Base-by-base conservation (phyloP, 305 asterid species). In the Fraxinus sp. region DNA sequence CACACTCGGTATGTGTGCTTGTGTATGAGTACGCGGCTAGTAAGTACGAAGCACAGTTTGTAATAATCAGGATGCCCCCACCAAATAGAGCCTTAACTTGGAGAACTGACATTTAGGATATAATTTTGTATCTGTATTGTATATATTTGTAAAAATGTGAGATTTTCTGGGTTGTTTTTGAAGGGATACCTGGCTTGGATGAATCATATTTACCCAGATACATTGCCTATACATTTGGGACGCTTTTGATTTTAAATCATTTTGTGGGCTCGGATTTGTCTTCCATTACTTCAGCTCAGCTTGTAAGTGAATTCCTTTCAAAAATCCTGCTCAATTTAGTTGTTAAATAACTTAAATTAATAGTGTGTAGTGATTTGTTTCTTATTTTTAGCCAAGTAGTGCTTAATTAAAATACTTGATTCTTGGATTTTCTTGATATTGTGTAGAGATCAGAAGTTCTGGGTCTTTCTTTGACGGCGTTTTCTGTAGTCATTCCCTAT, bases 171-270 rank as follows among this genome's bases (percentile, higher is more conserved):
- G 37, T 28, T 82, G 73, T 72, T 71, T 4, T 46, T 14, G 22
- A 78, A 94, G 97, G 99, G 80, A 94, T 94, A 82, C 95, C 94
- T 85, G 99, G 99, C 37, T 85, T 94, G 84, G 98, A 93, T 81
- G 99, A 94, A 87, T 94, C 98, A 13, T 96, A 94, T 89, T 89
- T 96, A 85, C 98, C 99, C 84, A 91, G 97, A 91, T 96, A 91
- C 90, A 89, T 96, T 76, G 99, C 98, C 79, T 96, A 91, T 85
- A 89, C 91, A 82, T 94, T 94, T 86, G 98, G 98, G 78, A 88
- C 91, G 83, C 95, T 94, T 80, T 80, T 96, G 81, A 59, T 88
- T 73, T 81, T 92, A 89, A 96, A 96, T 86, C 98, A 94, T 86
- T 94, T 92, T 83, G 84, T 85, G 84, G 95, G 94, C 81, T 88